A percentile compares a stretch with the other conserved stretches of the same genome.
Evolutionary conservation across 352 stramenopile species (phyloP).

Genomic region (Halophytophthora batemanensis): DNA sequence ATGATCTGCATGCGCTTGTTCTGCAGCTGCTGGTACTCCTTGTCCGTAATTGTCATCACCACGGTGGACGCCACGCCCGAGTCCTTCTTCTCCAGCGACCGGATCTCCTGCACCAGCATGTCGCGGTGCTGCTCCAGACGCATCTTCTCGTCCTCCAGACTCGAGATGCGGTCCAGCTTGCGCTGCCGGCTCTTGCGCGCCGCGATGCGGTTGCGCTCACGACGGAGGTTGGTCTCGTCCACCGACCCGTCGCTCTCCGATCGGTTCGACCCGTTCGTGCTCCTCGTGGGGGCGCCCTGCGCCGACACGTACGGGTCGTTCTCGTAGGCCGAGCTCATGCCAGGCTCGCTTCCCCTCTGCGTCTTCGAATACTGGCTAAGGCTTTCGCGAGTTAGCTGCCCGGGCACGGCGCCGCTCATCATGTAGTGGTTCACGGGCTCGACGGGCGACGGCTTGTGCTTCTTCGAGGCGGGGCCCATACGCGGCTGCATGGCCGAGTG

Average conservation of each 20-base stretch:
- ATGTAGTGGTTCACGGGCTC: slow-evolving; percentile 50
- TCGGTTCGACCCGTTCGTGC: slow-evolving; percentile 63
- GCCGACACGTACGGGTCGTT: slow-evolving; percentile 59
- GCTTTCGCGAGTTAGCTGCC: slow-evolving; percentile 51
- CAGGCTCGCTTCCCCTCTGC: background rate
- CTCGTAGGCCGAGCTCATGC: slow-evolving; percentile 45
- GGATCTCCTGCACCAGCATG: slow-evolving; percentile 85
- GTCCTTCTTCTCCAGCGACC: slow-evolving; percentile 79
- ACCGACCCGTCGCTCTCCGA: slow-evolving; percentile 68
- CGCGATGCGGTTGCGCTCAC: slow-evolving; percentile 84
- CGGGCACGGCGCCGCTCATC: slow-evolving; percentile 15
- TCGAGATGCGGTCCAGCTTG: slow-evolving; percentile 85
- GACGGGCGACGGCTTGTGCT: slow-evolving; percentile 52
- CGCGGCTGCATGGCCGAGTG: slow-evolving; percentile 64
- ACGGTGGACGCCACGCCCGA: slow-evolving; percentile 33
- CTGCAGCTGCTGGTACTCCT: slow-evolving; percentile 77
- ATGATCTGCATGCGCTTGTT: slow-evolving; percentile 77
- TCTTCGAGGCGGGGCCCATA: slow-evolving; percentile 41
- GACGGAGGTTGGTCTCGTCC: slow-evolving; percentile 76
- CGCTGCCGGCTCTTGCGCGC: slow-evolving; percentile 79
- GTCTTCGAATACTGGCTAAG: slow-evolving; percentile 54
- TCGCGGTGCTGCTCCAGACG: slow-evolving; percentile 83
- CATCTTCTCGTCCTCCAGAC: slow-evolving; percentile 86
- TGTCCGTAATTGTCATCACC: slow-evolving; percentile 74
- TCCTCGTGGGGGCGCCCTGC: slow-evolving; percentile 24